These are phyloP conservation scores for Xylaria bambusicola DNA, from an alignment of 495 filamentous ascomycete species.

Conservation along the genomic window DNA sequence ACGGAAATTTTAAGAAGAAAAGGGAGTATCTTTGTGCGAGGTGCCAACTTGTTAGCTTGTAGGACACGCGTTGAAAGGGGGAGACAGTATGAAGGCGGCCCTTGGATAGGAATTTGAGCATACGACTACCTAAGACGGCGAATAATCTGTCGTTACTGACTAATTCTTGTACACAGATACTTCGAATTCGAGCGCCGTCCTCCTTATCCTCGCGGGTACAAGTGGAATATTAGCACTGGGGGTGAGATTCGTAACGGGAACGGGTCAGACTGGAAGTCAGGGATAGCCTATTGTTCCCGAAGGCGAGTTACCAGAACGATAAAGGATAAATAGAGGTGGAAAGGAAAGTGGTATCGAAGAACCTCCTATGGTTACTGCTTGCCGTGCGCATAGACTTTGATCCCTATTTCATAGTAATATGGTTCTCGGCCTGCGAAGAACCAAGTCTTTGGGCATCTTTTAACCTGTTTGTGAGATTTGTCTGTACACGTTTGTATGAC, in stretches of 20 bases:
- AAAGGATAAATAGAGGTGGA: too few species aligned
- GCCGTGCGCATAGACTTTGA: too few species aligned
- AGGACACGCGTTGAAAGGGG: neutral
- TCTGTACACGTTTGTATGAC: conserved; percentile 10
- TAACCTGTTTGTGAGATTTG: neutral
- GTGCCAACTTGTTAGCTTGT: conserved; percentile 18
- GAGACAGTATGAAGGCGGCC: neutral
- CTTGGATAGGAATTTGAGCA: neutral
- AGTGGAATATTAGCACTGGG: too few species aligned
- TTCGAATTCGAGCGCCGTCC: too few species aligned
- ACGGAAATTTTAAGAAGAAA: conserved; percentile 19
- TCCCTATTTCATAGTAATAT: neutral
- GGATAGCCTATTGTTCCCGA: too few species aligned
- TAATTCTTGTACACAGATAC: neutral
- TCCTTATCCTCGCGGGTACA: too few species aligned
- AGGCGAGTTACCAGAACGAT: neutral
- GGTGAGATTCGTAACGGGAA: too few species aligned
- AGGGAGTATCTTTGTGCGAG: conserved; percentile 13
- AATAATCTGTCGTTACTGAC: neutral
- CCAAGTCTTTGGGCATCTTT: neutral
- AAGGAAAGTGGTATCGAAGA: too few species aligned
- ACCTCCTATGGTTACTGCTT: too few species aligned
- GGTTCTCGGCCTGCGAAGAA: neutral
- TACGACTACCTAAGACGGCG: neutral
- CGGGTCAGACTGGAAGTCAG: too few species aligned